A percentile compares a stretch with the other conserved stretches of the same genome.
These are phyloP conservation scores for Endotrypanum monterogeii DNA, from an alignment of 208 protist genomes.

Conservation along the genomic window DNA sequence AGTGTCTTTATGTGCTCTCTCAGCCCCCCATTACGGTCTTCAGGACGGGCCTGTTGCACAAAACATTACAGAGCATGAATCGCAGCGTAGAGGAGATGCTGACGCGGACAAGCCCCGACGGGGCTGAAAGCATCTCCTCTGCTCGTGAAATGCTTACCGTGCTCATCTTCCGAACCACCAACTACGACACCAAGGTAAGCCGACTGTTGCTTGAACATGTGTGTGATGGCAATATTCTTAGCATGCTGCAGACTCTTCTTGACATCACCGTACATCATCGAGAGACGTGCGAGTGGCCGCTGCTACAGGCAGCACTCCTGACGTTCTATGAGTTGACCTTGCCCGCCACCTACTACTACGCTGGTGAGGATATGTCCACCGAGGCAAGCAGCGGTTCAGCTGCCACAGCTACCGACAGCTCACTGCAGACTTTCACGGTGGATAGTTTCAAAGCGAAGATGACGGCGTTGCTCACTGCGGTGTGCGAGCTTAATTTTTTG, in stretches of 20 bases:
- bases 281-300: constrained; percentile 68
- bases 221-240: constrained; percentile 52
- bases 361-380: constrained; percentile 21
- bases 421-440: constrained; percentile 66
- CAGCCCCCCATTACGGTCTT: constrained; percentile 55
- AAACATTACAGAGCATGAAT: constrained; percentile 67
- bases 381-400: not conserved
- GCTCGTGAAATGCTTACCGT: constrained; percentile 77
- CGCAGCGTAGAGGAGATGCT: constrained; percentile 79
- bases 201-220: constrained; percentile 74
- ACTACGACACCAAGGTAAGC: constrained; percentile 61
- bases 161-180: constrained; percentile 80
- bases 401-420: constrained; percentile 37
- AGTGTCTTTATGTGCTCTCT: constrained; percentile 80
- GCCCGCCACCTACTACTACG: constrained; percentile 74
- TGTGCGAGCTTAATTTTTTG: constrained; percentile 48
- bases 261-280: constrained; percentile 44
- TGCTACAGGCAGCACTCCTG: constrained; percentile 71
- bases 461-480: constrained; percentile 33
- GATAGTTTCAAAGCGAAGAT: constrained; percentile 60
- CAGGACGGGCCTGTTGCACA: constrained; percentile 57
- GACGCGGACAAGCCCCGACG: constrained; percentile 11
- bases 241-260: constrained; percentile 41
- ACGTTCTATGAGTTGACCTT: constrained; percentile 84
- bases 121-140: constrained; percentile 25